Evolutionary conservation across 2,329 filamentous ascomycete species (phyloP).

Genomic region (Penicillium corylophilum): DNA sequence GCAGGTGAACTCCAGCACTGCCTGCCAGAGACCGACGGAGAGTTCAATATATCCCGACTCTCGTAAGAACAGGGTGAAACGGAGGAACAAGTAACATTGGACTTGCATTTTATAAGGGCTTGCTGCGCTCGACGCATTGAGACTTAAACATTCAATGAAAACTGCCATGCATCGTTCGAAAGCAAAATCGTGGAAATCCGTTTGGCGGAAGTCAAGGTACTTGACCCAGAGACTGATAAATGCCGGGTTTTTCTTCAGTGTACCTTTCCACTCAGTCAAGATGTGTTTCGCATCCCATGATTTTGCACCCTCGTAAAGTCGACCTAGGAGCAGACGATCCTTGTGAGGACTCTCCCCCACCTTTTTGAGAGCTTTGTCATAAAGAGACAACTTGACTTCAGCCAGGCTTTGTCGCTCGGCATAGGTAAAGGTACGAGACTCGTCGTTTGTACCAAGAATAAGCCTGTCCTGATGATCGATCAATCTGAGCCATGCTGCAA

Average conservation of each 20-base stretch:
- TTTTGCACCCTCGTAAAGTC: constrained; percentile 72
- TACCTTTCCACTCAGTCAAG: constrained; percentile 63
- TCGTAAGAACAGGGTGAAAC: constrained; percentile 69
- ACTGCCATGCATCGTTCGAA: constrained; percentile 64
- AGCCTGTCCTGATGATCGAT: constrained; percentile 74
- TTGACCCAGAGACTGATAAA: constrained; percentile 69
- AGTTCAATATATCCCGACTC: constrained; percentile 78
- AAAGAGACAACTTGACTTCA: constrained; percentile 76
- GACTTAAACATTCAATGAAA: constrained; percentile 58
- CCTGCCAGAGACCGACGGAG: constrained; percentile 80
- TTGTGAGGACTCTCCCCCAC: constrained; percentile 49
- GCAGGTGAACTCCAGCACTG: constrained; percentile 69
- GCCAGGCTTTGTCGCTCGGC: constrained; percentile 69
- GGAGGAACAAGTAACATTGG: constrained; percentile 69
- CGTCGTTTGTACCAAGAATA: constrained; percentile 47
- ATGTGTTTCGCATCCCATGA: constrained; percentile 69
- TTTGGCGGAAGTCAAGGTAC: constrained; percentile 70
- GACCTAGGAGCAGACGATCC: constrained; percentile 62
- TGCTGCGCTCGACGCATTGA: constrained; percentile 29
- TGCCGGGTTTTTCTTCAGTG: constrained; percentile 55
- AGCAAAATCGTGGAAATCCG: constrained; percentile 63
- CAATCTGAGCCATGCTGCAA: constrained; percentile 74
- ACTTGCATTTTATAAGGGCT: constrained; percentile 33
- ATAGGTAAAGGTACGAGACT: constrained; percentile 47
- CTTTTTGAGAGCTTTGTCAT: constrained; percentile 71